These are phyloP conservation scores for Starmerella geochares DNA, from an alignment of 805 yeast genomes.

Conservation along the genomic window DNA sequence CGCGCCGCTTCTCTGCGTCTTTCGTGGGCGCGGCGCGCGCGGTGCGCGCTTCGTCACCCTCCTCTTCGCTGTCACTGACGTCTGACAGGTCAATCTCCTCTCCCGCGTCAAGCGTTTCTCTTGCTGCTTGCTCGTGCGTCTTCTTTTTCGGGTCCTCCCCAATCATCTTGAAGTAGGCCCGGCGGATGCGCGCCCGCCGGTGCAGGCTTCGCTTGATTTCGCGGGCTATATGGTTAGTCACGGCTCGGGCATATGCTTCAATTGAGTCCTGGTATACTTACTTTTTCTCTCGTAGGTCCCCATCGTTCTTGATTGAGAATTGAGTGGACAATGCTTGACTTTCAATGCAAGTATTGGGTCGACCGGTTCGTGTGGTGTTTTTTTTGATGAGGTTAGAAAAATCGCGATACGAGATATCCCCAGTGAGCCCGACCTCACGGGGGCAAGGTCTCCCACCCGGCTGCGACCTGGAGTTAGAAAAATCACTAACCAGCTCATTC, in stretches of 20 bases:
- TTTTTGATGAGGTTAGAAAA: not conserved
- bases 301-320: constrained; percentile 3
- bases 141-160: constrained; percentile 41
- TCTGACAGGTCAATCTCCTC: constrained; percentile 14
- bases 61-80: constrained; percentile 21
- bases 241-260: not conserved
- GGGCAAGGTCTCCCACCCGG: not conserved
- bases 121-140: not conserved
- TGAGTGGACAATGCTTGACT: not conserved
- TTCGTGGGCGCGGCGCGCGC: too few species aligned
- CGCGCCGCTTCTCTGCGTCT: too few species aligned
- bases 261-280: constrained; percentile 25
- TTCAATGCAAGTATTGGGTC: not conserved
- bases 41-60: constrained; percentile 5
- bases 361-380: not conserved
- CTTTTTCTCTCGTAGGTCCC: constrained; percentile 30
- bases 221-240: constrained; percentile 31
- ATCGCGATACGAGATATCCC: not conserved
- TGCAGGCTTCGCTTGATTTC: constrained; percentile 71
- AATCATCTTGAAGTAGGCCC: constrained; percentile 66
- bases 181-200: constrained; percentile 72
- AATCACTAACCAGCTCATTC: constrained; percentile 1
- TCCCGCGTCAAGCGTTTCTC: constrained; percentile 11
- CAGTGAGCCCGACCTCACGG: too few species aligned
- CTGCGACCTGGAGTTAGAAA: not conserved